Base-by-base conservation (phyloP, 495 filamentous ascomycete genomes). In the Polyplosphaeria fusca region DNA sequence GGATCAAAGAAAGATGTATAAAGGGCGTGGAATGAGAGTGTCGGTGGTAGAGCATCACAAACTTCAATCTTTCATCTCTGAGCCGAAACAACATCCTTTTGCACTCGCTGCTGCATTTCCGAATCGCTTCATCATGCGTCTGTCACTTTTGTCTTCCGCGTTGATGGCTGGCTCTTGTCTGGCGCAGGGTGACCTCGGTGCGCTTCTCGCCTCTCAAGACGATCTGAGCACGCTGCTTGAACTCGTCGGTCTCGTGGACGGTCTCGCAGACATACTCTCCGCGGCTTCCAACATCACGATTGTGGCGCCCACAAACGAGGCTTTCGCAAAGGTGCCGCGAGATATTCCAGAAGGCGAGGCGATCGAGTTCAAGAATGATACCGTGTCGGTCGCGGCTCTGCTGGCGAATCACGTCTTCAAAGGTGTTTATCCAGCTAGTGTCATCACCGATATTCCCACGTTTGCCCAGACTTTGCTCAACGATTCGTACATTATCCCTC, bases 351-450 rank as follows among this genome's bases (percentile, higher is more conserved):
- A 52, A 41, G 48, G 48, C 13, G 12, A 20, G 24, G 48, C 48
- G 4, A 25, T 52, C 48, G 48, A 52, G 24, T 26, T 22, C 22
- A 4, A 20, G 5, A 52, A 52, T 22, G 48, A 52, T 26, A 40
- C 48, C 9, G 26, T 41, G 5, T 28, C 48, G 11, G 41, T 52
- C 41, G 28, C 18, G 24, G 48, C 48, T 4, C 35, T 52, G 12
- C 48, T 52, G n/a, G 48, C 48, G 4, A 52, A 52, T 35, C 48
- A 52, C 35, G 48, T 52, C 35, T 52, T 52, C 48, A 24, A 52
- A 19, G 48, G 48, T 20, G 22, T 39, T 26, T 52, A 52, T 19
- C 48, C 48, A 23, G 19, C 48, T 5, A 26, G 26, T 40, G 30
- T 52, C 14, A 52, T 52, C 23, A 52, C 48, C 35, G 19, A 52